Percentiles rank a stretch among this genome's conserved stretches.
Evolutionary conservation across 2,329 filamentous ascomycete genomes (phyloP).

Genomic region (Nothophoma quercina): DNA sequence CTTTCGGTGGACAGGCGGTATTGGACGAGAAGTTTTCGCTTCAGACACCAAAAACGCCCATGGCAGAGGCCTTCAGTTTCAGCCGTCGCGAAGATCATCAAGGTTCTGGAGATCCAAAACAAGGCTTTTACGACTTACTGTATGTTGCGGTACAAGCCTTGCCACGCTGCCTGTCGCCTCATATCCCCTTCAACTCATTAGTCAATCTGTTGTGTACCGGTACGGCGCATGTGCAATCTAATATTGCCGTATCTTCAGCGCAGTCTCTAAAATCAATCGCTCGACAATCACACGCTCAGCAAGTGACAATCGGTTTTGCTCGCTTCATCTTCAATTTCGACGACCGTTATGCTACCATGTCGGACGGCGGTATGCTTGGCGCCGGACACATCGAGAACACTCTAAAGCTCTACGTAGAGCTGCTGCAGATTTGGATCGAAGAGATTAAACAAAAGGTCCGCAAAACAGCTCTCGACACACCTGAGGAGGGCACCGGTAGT

Average conservation of each 20-base stretch:
- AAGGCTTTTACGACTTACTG: slow-evolving; percentile 93
- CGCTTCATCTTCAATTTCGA: slow-evolving; percentile 99
- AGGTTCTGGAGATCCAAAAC: slow-evolving; percentile 79
- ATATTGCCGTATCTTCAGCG: slow-evolving; percentile 90
- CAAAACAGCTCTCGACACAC: slow-evolving; percentile 70
- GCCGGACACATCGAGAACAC: slow-evolving; percentile 95
- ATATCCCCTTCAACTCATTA: slow-evolving; percentile 90
- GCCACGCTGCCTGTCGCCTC: slow-evolving; percentile 88
- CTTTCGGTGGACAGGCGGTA: slow-evolving; percentile 94
- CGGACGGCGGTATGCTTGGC: slow-evolving; percentile 94
- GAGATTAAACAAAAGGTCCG: slow-evolving; percentile 88
- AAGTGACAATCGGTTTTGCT: slow-evolving; percentile 95
- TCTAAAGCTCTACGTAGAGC: slow-evolving; percentile 87
- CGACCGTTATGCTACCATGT: slow-evolving; percentile 96
- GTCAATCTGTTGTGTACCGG: slow-evolving; percentile 96
- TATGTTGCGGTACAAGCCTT: slow-evolving; percentile 95
- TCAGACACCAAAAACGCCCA: slow-evolving; percentile 89
- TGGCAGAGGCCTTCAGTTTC: slow-evolving; percentile 93
- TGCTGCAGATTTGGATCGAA: slow-evolving; percentile 96
- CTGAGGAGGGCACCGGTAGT: slow-evolving; percentile 72
- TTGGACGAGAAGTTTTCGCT: slow-evolving; percentile 94
- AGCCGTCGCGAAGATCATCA: slow-evolving; percentile 80
- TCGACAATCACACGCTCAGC: slow-evolving; percentile 88
- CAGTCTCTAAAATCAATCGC: slow-evolving; percentile 96
- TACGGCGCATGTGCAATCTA: slow-evolving; percentile 91